Evolutionary conservation across 352 stramenopile species (phyloP).

Genomic region (Phytophthora melonis): DNA sequence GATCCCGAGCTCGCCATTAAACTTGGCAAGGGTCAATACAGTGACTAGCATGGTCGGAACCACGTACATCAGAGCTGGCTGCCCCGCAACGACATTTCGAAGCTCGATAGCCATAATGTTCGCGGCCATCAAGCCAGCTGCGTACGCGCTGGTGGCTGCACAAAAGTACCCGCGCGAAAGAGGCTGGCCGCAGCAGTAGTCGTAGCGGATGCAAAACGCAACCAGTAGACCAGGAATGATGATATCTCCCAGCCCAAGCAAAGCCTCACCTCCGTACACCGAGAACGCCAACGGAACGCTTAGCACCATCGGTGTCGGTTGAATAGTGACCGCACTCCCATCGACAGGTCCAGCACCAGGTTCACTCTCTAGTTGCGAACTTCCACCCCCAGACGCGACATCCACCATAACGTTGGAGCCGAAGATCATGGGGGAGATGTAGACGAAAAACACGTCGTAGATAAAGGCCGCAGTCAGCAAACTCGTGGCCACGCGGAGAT

Average conservation of each 20-base stretch:
- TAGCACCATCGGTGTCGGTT: slow-evolving; percentile 67
- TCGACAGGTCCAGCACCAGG: neutral
- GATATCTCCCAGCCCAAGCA: slow-evolving; percentile 95
- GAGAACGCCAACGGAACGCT: slow-evolving; percentile 93
- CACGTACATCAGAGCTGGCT: slow-evolving; percentile 96
- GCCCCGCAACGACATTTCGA: slow-evolving; percentile 86
- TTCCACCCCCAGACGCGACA: slow-evolving; percentile 83
- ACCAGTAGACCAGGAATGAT: slow-evolving; percentile 93
- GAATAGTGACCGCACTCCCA: slow-evolving; percentile 12
- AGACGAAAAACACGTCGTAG: slow-evolving; percentile 96
- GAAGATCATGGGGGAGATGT: slow-evolving; percentile 89
- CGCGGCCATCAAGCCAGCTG: slow-evolving; percentile 90
- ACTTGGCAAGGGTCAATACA: slow-evolving; percentile 63
- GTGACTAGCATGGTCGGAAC: slow-evolving; percentile 89
- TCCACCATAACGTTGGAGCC: slow-evolving; percentile 92
- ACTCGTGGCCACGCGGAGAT: slow-evolving; percentile 83
- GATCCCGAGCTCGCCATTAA: slow-evolving; percentile 64
- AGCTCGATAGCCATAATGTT: slow-evolving; percentile 94
- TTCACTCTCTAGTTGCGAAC: slow-evolving; percentile 14
- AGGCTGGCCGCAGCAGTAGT: slow-evolving; percentile 76
- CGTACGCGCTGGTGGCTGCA: slow-evolving; percentile 77
- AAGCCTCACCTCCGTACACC: slow-evolving; percentile 85
- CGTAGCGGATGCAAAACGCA: slow-evolving; percentile 92
- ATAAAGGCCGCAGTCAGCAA: slow-evolving; percentile 90
- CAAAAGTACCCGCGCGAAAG: slow-evolving; percentile 85